Evolutionary conservation across 139 green algal species (phyloP).

Genomic region (Chlamydomonas sphaeroides): DNA sequence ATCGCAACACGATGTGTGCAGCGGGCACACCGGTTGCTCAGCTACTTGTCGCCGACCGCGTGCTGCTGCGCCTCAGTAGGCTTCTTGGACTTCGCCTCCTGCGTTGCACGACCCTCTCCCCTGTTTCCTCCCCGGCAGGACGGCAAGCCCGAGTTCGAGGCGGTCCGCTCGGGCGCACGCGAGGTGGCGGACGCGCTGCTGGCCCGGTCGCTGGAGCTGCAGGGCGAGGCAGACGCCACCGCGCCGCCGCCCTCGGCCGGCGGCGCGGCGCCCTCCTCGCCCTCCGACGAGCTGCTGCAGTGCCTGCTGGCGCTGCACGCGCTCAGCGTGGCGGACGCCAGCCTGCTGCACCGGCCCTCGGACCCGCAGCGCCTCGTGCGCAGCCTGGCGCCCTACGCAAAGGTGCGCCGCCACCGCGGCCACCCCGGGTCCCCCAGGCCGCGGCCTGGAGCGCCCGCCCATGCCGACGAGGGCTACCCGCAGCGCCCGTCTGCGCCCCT

Average conservation of each 20-base stretch:
- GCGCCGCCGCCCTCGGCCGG: not conserved
- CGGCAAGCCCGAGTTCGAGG: slow-evolving; percentile 31
- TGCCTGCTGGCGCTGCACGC: slow-evolving; percentile 84
- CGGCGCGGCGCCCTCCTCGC: not conserved
- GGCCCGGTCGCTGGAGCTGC: slow-evolving; percentile 61
- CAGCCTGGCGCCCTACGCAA: slow-evolving; percentile 80
- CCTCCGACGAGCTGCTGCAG: slow-evolving; percentile 9
- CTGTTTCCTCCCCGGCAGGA: not conserved
- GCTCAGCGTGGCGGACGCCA: slow-evolving; percentile 65
- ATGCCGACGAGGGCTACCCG: too few relatives aligned
- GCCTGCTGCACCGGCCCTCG: slow-evolving; percentile 52
- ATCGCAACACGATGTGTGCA: too few relatives aligned
- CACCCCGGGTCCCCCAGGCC: too few relatives aligned
- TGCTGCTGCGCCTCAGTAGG: too few relatives aligned
- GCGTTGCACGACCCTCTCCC: not conserved
- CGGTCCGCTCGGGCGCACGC: slow-evolving; percentile 22
- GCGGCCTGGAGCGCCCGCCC: too few relatives aligned
- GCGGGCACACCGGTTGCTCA: too few relatives aligned
- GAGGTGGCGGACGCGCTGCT: slow-evolving; percentile 70
- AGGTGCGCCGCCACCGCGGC: too few relatives aligned
- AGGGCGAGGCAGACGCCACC: slow-evolving; percentile 24
- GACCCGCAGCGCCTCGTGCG: slow-evolving; percentile 70
- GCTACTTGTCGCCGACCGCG: too few relatives aligned
- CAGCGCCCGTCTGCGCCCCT: too few relatives aligned
- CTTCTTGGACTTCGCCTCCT: too few relatives aligned